Conservation (phyloP, 352 stramenopile genomes). For the Globisporangium nunn region DNA sequence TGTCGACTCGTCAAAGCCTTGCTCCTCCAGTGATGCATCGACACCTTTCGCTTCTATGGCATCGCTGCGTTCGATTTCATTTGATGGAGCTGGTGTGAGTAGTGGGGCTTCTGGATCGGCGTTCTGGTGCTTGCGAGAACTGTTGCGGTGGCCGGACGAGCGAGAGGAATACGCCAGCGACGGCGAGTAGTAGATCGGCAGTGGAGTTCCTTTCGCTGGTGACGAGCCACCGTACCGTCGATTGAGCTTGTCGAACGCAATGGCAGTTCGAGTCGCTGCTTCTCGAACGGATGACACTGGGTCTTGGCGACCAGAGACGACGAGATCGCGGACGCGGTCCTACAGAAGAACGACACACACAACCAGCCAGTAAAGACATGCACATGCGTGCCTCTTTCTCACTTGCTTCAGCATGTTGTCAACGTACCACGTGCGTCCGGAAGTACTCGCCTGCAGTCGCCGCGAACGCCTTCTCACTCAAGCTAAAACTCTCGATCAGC, state of each 20-base stretch:
- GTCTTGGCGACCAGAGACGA: conserved; percentile 40
- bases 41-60: not conserved
- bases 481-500: conserved; percentile 34
- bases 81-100: not conserved
- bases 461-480: conserved; percentile 20
- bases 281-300: conserved; percentile 47
- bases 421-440: conserved; percentile 23
- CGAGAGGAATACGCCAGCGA: not conserved
- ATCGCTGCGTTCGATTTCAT: no score
- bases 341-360: conserved; percentile 6
- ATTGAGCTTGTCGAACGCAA: conserved; percentile 27
- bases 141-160: not conserved
- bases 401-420: not conserved
- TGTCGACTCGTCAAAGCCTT: conserved; percentile 18
- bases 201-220: conserved; percentile 1
- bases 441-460: conserved; percentile 20
- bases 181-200: not conserved
- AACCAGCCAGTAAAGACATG: not conserved
- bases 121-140: not conserved
- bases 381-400: no score
- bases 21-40: not conserved
- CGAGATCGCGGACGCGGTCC: conserved; percentile 32
- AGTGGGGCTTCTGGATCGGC: not conserved
- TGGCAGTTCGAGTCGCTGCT: conserved; percentile 27
- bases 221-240: conserved; percentile 1